These are phyloP conservation scores for Calonectria montana DNA, from an alignment of 2,329 filamentous ascomycete genomes.

Conservation along the genomic window DNA sequence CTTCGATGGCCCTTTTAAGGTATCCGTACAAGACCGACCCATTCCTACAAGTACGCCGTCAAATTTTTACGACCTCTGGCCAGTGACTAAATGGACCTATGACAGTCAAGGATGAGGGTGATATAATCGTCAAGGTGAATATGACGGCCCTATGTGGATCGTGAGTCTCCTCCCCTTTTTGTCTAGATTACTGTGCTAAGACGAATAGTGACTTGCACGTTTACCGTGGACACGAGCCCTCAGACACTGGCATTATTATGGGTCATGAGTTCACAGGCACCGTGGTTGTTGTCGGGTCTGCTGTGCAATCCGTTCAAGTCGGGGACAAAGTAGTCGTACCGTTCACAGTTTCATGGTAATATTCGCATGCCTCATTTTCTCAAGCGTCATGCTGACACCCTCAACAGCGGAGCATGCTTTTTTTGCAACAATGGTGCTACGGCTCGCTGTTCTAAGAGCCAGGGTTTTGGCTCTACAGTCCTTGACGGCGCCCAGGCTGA, in stretches of 20 bases:
- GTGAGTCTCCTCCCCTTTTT: slow-evolving; percentile 59
- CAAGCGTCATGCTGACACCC: not conserved
- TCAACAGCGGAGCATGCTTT: slow-evolving; percentile 71
- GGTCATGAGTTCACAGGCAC: slow-evolving; percentile 90
- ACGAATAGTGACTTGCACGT: slow-evolving; percentile 81
- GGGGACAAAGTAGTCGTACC: slow-evolving; percentile 86
- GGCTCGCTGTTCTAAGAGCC: slow-evolving; percentile 78
- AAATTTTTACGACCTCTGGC: not conserved
- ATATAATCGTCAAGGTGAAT: slow-evolving; percentile 86
- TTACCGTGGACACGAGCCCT: slow-evolving; percentile 83
- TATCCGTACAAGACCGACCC: slow-evolving; percentile 83
- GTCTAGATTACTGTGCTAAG: not conserved
- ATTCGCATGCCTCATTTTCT: not conserved
- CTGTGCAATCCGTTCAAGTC: slow-evolving; percentile 74
- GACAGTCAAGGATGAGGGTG: slow-evolving; percentile 73
- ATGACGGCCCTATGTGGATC: slow-evolving; percentile 90
- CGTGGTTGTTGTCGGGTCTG: slow-evolving; percentile 74
- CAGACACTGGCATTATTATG: slow-evolving; percentile 72
- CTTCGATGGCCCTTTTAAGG: slow-evolving; percentile 81
- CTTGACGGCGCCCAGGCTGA: slow-evolving; percentile 87
- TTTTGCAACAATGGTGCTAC: slow-evolving; percentile 84
- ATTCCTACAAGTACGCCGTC: slow-evolving; percentile 68
- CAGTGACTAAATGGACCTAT: not conserved
- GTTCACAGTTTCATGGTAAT: slow-evolving; percentile 83
- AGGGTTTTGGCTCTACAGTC: slow-evolving; percentile 76